A percentile compares a stretch with the other conserved stretches of the same genome.
phyloP scores from a whole-genome alignment of 1,139 yeast genomes.

The Yamadazyma kanchanaburiensis region DNA sequence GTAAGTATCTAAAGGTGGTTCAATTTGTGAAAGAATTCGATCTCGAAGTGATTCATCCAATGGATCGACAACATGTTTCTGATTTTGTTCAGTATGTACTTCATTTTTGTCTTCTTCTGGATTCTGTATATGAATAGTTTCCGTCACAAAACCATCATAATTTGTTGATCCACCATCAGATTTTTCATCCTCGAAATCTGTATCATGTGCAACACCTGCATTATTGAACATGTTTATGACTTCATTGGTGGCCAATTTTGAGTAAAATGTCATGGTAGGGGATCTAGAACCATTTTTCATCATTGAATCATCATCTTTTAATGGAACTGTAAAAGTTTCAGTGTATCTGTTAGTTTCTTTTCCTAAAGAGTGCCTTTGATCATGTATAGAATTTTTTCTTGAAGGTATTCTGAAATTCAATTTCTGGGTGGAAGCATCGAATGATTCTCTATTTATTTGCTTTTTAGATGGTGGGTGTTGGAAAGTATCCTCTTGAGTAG shows the following conservation, averaged over 20 bases:
- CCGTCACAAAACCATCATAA: conserved; percentile 53
- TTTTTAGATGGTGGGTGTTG: too few relatives aligned
- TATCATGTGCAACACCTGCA: conserved; percentile 26
- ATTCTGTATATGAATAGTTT: conserved; percentile 31
- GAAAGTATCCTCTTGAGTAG: too few relatives aligned
- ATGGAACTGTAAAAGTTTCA: conserved; percentile 31
- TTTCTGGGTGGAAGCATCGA: too few relatives aligned
- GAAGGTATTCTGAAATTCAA: too few relatives aligned
- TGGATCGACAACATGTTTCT: conserved; percentile 26
- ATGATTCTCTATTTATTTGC: too few relatives aligned
- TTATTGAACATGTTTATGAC: conserved; percentile 75
- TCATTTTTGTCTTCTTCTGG: conserved; percentile 4
- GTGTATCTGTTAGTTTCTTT: conserved; percentile 1
- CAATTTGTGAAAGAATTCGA: conserved; percentile 20
- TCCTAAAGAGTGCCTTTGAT: too few relatives aligned
- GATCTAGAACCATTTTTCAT: conserved; percentile 24
- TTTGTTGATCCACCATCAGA: conserved; percentile 23
- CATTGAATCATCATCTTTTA: conserved; percentile 23
- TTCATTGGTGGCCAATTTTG: conserved; percentile 75
- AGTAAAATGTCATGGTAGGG: conserved; percentile 77
- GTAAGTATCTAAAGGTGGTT: conserved; percentile 24
- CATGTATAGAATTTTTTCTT: too few relatives aligned
- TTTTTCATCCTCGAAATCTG: conserved; percentile 26
- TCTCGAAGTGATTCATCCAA: conserved; percentile 22
- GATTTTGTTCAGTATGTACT: conserved; percentile 19